A percentile compares a stretch with the other conserved stretches of the same genome.
Evolutionary conservation across 2,329 filamentous ascomycete genomes (phyloP).

Genomic region (Arthrobotrys musiformis): DNA sequence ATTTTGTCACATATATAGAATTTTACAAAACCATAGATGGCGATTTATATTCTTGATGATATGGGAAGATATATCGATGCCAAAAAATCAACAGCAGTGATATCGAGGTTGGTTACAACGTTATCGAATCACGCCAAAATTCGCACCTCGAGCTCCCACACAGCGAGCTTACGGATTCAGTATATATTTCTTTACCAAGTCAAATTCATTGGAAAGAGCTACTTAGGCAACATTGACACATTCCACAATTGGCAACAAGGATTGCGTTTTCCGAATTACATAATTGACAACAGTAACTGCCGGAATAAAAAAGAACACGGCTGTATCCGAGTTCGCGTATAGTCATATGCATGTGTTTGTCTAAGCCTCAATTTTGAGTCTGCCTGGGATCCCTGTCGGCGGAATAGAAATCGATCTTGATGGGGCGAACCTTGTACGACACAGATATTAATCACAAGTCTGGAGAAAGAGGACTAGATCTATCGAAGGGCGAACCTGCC

Average conservation of each 20-base stretch:
- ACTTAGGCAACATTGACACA: not conserved
- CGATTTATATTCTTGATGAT: too few species aligned
- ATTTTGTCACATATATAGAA: too few species aligned
- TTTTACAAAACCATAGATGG: too few species aligned
- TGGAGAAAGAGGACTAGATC: not conserved
- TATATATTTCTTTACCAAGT: too few species aligned
- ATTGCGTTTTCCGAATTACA: not conserved
- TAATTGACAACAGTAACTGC: not conserved
- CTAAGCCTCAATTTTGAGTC: not conserved
- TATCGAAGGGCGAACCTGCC: not conserved
- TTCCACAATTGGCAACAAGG: not conserved
- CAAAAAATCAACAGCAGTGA: too few species aligned
- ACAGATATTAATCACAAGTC: not conserved
- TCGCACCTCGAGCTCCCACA: too few species aligned
- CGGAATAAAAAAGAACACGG: not conserved
- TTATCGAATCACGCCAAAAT: too few species aligned
- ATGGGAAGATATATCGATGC: too few species aligned
- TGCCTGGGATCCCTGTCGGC: not conserved
- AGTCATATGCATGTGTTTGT: too few species aligned
- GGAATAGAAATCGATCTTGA: not conserved
- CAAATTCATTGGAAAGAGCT: too few species aligned
- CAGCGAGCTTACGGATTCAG: too few species aligned
- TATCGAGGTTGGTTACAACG: too few species aligned
- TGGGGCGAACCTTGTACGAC: not conserved
- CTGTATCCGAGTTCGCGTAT: not conserved